These are phyloP conservation scores for Cutaneotrichosporon arboriforme DNA, from an alignment of 1,284 basidiomycete genomes.

Conservation along the genomic window DNA sequence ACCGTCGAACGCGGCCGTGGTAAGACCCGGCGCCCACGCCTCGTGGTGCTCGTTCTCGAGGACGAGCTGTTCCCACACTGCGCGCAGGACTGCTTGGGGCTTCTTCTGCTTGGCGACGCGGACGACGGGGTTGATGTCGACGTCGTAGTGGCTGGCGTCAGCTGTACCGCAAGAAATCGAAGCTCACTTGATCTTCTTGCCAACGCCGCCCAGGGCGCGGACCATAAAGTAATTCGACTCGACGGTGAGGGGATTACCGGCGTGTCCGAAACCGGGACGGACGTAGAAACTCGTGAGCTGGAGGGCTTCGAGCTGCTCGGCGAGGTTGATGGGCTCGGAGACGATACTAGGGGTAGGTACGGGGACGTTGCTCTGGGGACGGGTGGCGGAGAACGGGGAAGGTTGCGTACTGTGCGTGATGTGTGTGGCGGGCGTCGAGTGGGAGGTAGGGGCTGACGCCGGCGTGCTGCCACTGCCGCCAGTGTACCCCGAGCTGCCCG, in stretches of 20 bases:
- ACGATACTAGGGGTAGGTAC: background rate
- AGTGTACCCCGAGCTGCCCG: background rate
- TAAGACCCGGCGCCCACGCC: slow-evolving; percentile 20
- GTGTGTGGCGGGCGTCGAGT: background rate
- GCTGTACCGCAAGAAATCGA: background rate
- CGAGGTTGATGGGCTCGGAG: slow-evolving; percentile 3
- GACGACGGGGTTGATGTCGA: slow-evolving; percentile 43
- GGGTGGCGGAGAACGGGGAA: background rate
- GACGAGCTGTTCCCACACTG: slow-evolving; percentile 31
- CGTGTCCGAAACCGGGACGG: slow-evolving; percentile 29
- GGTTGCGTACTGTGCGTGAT: background rate
- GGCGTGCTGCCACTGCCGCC: background rate
- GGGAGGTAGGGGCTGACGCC: background rate
- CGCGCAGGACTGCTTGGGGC: slow-evolving; percentile 25
- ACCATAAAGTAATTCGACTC: slow-evolving; percentile 34
- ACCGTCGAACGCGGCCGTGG: slow-evolving; percentile 32
- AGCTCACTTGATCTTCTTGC: slow-evolving; percentile 37
- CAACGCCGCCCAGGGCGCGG: slow-evolving; percentile 20
- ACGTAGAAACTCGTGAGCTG: slow-evolving; percentile 31
- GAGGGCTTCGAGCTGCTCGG: slow-evolving; percentile 20
- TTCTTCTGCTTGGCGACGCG: slow-evolving; percentile 33
- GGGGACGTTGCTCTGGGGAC: background rate
- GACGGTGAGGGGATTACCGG: slow-evolving; percentile 23
- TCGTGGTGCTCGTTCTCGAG: slow-evolving; percentile 20
- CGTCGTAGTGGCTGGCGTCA: slow-evolving; percentile 40